Base-by-base conservation (phyloP, 179 eudicot genomes). In the Camellia oleifera region DNA sequence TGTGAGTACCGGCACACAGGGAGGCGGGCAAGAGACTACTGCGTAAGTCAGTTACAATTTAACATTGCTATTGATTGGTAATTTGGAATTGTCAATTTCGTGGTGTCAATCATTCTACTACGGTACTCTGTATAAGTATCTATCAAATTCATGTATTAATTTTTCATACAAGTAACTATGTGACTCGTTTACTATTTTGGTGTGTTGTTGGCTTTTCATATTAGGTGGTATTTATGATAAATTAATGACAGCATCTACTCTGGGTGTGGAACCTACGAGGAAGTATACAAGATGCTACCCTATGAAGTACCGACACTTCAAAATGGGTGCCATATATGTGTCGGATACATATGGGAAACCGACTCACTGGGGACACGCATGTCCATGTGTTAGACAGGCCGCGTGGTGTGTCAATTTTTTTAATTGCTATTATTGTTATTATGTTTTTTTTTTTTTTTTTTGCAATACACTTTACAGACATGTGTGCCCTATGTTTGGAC, bases 21-120 rank as follows among this genome's bases (percentile, higher is more conserved):
- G 98, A 17, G 98, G 98, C 20, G 98, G 98, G 7, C 98, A 95
- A 82, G 98, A 93, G 87, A 95, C 97, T 3, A 92, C 98, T 53
- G 98, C 98, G 98, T 95, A 86, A 88, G 98, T 63, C 64, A 62
- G 8, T 10, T 50, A 42, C 5, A 8, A 58, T 68, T 9, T 64
- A 23, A 6, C 18, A 9, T 26, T 69, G 58, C 1, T 64, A 73
- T 64, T 48, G 52, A 48, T 48, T 48, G 7, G 52, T 48, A 48
- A 7, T 4, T 48, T 48, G 7, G 7, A 4, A 7, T 48, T 48
- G 5, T 48, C 52, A 69, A 69, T 69, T 69, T 69, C 54, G 15
- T 69, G 11, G 72, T 52, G 44, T 15, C 53, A 6, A 32, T 32
- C 40, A 32, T 32, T 32, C 40, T 32, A 32, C 40, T 32, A 32